Base-by-base conservation (phyloP, 192 early-diverging fungal species). In the Podila horticola region DNA sequence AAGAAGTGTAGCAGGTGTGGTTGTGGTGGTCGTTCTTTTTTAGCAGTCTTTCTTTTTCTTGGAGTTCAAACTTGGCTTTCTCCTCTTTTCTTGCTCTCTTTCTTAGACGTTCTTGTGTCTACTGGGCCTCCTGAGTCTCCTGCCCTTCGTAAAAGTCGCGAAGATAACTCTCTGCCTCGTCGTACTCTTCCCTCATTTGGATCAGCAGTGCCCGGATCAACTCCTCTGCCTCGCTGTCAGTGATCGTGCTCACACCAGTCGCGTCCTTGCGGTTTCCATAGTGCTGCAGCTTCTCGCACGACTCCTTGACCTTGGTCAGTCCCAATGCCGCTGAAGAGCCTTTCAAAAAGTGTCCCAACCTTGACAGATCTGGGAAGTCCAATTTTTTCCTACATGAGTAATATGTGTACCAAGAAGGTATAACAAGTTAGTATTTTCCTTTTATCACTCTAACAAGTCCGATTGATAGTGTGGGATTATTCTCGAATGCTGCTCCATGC, bases 281-380 rank as follows among this genome's bases (percentile, higher is more conserved):
- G 73, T 94, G 90, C 84, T 98, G 97, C 55, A 98, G 94, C 52
- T 93, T 90, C 79, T 95, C 95, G 77, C 96, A 98, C 36, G 92
- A 90, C 50, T 87, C 90, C 60, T 91, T 92, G 28, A 98, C 94
- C 82, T 92, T 93, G 45, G 84, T 91, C 48, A 96, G 83, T 19
- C 97, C 97, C 45, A 98, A 86, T 7, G 94, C 92, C 15, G 95
- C 95, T 4, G 96, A 97, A 68, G 92, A 93, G 26, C 97, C 97
- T 69, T 98, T 98, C 60, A 97, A 84, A 71, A 96, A 98, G 71
- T 98, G 97, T 4, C 97, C 97, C 50, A 96, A 85, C 51, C 91
- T 86, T 20, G 94, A 96, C 13, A 97, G 87, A 65, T 92, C 88
- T 2, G 72, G 71, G 8, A 98, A 86, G 67, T 98, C 91, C 63